Conservation (phyloP, 352 stramenopile species). For the Pythium grandisporangium region DNA sequence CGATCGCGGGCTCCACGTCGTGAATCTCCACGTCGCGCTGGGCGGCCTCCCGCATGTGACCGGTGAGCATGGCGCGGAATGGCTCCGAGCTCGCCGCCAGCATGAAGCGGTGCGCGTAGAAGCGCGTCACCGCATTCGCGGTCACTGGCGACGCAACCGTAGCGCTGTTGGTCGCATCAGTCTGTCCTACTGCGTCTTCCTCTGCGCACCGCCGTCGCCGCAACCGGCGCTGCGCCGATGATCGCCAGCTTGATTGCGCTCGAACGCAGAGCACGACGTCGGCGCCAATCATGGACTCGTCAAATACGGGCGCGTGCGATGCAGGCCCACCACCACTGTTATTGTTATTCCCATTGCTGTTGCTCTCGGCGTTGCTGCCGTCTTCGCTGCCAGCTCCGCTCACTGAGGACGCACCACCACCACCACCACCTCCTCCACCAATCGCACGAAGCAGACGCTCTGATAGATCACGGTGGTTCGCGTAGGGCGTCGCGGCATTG, state of each 20-base stretch:
- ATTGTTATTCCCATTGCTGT: too few relatives aligned
- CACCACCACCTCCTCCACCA: slow-evolving; percentile 6
- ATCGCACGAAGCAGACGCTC: slow-evolving; percentile 45
- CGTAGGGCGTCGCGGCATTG: slow-evolving; percentile 33
- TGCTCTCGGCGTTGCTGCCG: too few relatives aligned
- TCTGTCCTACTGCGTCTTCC: too few relatives aligned
- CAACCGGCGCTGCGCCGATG: slow-evolving; percentile 2
- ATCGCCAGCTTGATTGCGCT: neutral
- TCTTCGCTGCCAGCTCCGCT: too few relatives aligned
- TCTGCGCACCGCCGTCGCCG: slow-evolving; percentile 1
- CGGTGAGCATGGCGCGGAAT: slow-evolving; percentile 79
- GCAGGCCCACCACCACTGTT: too few relatives aligned
- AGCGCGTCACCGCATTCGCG: slow-evolving; percentile 12
- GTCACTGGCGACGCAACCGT: neutral
- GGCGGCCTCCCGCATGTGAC: slow-evolving; percentile 63
- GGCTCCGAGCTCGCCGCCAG: slow-evolving; percentile 74
- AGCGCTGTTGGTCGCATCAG: neutral
- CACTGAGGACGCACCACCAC: too few relatives aligned
- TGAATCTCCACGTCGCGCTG: slow-evolving; percentile 66
- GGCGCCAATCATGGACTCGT: slow-evolving; percentile 45
- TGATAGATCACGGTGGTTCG: slow-evolving; percentile 58
- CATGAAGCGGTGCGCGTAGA: slow-evolving; percentile 78
- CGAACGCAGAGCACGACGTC: slow-evolving; percentile 68
- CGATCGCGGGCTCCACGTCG: slow-evolving; percentile 41
- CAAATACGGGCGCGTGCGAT: slow-evolving; percentile 42